Percentiles rank a stretch among this genome's conserved stretches.
Evolutionary conservation across 768 basidiomycete species (phyloP).

Genomic region (Podaxis sp.): DNA sequence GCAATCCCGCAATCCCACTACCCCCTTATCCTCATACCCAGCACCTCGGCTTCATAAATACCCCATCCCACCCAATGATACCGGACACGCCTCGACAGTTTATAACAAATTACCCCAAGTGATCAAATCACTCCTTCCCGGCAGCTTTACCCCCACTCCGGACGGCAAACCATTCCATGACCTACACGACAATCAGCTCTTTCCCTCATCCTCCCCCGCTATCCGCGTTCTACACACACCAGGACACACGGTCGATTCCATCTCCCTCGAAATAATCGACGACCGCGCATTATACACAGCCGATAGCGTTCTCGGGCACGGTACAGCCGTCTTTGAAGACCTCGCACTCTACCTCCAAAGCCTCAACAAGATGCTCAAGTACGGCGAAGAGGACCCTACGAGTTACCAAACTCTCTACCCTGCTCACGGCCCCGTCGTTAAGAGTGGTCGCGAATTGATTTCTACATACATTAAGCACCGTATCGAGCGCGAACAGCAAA

Average conservation of each 20-base stretch:
- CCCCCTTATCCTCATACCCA: constrained; percentile 34
- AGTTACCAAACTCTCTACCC: constrained; percentile 65
- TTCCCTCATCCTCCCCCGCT: constrained; percentile 31
- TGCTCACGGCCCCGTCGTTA: constrained; percentile 80
- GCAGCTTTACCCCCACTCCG: constrained; percentile 41
- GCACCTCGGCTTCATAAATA: constrained; percentile 78
- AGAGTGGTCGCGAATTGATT: constrained; percentile 57
- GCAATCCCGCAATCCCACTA: constrained; percentile 40
- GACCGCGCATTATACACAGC: constrained; percentile 83
- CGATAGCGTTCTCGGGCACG: constrained; percentile 88
- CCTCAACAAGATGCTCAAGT: constrained; percentile 53
- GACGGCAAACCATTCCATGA: constrained; percentile 50
- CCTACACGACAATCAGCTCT: constrained; percentile 48
- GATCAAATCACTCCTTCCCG: constrained; percentile 34
- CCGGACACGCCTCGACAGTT: constrained; percentile 17
- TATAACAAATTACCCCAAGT: constrained; percentile 36
- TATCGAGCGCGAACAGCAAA: constrained; percentile 74
- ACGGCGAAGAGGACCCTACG: constrained; percentile 22
- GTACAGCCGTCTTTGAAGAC: constrained; percentile 87
- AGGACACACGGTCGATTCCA: constrained; percentile 87
- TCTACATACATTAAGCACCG: constrained; percentile 76
- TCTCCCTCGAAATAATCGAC: constrained; percentile 63
- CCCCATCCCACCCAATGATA: constrained; percentile 30
- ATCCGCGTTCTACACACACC: constrained; percentile 80
- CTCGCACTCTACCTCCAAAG: constrained; percentile 65